Percentiles rank a stretch among this genome's conserved stretches.
phyloP scores from a whole-genome alignment of 768 basidiomycete genomes.

The Tricholoma terreum region DNA sequence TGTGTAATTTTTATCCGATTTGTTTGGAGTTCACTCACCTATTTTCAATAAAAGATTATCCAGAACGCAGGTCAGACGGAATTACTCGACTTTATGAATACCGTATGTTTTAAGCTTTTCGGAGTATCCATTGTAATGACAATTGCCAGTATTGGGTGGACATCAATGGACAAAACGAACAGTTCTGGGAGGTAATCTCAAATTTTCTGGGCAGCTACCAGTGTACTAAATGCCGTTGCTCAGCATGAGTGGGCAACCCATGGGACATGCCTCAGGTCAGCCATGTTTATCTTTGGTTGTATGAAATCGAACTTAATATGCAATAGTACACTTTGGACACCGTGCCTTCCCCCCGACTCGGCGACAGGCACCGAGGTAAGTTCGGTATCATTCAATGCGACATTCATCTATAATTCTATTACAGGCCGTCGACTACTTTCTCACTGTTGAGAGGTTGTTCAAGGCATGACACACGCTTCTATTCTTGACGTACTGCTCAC shows the following conservation, averaged over 20 bases:
- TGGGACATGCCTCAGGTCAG: slow-evolving; percentile 54
- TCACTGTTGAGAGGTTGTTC: slow-evolving; percentile 57
- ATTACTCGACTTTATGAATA: slow-evolving; percentile 58
- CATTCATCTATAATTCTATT: background rate
- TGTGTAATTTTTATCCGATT: slow-evolving; percentile 10
- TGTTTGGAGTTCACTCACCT: slow-evolving; percentile 16
- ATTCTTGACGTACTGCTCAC: slow-evolving; percentile 17
- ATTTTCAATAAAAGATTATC: slow-evolving; percentile 44
- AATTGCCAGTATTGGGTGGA: slow-evolving; percentile 57
- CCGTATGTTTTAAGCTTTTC: slow-evolving; percentile 19
- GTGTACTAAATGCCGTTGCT: slow-evolving; percentile 3
- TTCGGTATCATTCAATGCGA: background rate
- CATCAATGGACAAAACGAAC: slow-evolving; percentile 52
- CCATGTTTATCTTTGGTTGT: background rate
- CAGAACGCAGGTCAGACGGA: slow-evolving; percentile 52
- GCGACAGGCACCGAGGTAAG: slow-evolving; percentile 57
- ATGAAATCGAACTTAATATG: background rate
- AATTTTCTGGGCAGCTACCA: background rate
- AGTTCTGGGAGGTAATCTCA: slow-evolving; percentile 60
- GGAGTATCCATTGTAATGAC: background rate
- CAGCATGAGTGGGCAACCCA: slow-evolving; percentile 73
- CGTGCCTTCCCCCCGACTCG: slow-evolving; percentile 61
- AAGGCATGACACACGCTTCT: slow-evolving; percentile 38
- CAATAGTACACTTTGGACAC: slow-evolving; percentile 54
- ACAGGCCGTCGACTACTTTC: slow-evolving; percentile 67